Evolutionary conservation across 257 asterid genomes (phyloP), one percentile per base, ranked within the genome.

Genomic region (Dorcoceras hygrometricum): DNA sequence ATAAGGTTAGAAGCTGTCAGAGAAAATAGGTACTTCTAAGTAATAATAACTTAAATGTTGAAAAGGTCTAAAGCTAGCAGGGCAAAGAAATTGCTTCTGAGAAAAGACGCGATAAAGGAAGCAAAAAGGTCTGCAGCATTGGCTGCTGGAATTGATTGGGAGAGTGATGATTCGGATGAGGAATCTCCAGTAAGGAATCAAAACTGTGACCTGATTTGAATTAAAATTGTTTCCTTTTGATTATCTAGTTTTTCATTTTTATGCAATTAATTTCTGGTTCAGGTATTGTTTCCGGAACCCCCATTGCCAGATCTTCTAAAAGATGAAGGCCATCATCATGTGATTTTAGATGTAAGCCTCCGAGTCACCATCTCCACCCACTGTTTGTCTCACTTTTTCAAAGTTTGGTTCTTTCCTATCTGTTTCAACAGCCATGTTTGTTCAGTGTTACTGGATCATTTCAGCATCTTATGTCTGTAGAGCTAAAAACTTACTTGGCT

Each of bases 131-230:
- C 95, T 66, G 96, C 89, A 50, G 84, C 89, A 29, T 67, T 85
- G 78, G 96, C 98, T 75, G 95, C 87, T 76, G 95, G 98, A 72
- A 65, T 78, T 72, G 88, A 89, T 75, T 89, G 87, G 88, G 72
- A 66, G 55, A 89, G 98, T 70, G 98, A 89, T 34, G 94, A 85
- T 78, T 88, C 96, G 25, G 96, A 90, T 51, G 81, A 83, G 36
- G 94, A 91, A 71, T 78, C 88, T 65, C 91, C 84, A 16, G 91
- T 85, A 76, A 82, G 84, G 56, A 76, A 54, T 72, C 27, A 19
- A 46, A 56, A 32, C 58, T 48, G 31, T 36, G 62, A 39, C 62
- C 26, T 39, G 58, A 56, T 43, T 62, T 64, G 29, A 67, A 31
- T 54, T 32, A 58, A 29, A 63, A 68, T n/a, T 67, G 51, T 61